These are phyloP conservation scores for Glonium stellatum DNA, from an alignment of 495 filamentous ascomycete species.

Conservation along the genomic window DNA sequence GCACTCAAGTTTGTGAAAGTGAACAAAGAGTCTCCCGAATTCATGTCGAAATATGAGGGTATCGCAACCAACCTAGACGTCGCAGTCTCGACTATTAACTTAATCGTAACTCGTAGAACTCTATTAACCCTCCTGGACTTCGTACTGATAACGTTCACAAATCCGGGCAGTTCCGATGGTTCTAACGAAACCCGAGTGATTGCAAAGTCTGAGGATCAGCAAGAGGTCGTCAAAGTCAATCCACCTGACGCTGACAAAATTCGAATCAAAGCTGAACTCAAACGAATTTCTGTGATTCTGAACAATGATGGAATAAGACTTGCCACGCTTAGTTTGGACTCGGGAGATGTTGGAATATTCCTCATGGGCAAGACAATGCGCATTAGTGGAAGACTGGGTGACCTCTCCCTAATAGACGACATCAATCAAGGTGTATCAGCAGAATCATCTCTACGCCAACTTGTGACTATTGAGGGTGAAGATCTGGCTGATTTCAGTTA, in stretches of 20 bases:
- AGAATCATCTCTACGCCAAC: conserved; percentile 72
- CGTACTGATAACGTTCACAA: conserved; percentile 87
- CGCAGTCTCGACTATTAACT: conserved; percentile 87
- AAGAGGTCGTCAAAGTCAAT: conserved; percentile 24
- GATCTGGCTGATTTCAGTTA: conserved; percentile 98
- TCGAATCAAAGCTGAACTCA: conserved; percentile 82
- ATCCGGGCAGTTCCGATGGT: conserved; percentile 43
- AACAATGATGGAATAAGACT: conserved; percentile 96
- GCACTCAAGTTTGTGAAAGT: conserved; percentile 82
- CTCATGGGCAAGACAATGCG: conserved; percentile 77
- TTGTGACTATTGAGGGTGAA: conserved; percentile 89
- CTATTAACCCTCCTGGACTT: conserved; percentile 94
- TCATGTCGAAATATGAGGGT: conserved; percentile 82
- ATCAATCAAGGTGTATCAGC: conserved; percentile 83
- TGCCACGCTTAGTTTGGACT: conserved; percentile 84
- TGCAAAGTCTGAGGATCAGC: conserved; percentile 20
- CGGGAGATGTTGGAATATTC: conserved; percentile 85
- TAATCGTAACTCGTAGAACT: conserved; percentile 88
- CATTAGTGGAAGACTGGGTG: conserved; percentile 76
- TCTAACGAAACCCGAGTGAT: conserved; percentile 37
- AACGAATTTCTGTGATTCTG: conserved; percentile 89
- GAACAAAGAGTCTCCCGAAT: conserved; percentile 85
- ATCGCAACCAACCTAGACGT: conserved; percentile 90
- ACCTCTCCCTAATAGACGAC: conserved; percentile 84
- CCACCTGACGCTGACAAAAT: conserved; percentile 48